Evolutionary conservation across 495 filamentous ascomycete species (phyloP), one percentile per base, ranked within the genome.

Genomic region (Xylaria venustula): DNA sequence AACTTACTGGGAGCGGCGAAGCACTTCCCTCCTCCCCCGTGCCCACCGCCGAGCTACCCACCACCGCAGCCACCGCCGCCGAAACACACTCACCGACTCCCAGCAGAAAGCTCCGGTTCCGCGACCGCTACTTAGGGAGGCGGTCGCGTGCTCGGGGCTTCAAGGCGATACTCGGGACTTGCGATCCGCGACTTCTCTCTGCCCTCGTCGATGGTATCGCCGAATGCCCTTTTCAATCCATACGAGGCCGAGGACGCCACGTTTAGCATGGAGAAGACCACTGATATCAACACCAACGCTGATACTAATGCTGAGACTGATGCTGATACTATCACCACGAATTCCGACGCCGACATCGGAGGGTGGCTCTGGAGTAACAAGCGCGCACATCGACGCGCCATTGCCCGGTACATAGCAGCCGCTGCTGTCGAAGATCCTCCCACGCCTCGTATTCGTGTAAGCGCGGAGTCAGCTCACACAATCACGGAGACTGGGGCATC

Each of bases 311-410:
- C 14, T 3, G 14, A 40, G 3, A 40, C 37, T 15, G 7, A 15
- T 37, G 11, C 23, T 25, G 2, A 7, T 8, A 28, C 1, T 14
- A 26, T 22, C 0, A n/a, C 5, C n/a, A 8, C 28, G 12, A 44
- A 20, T 28, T 15, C 23, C 6, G 44, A 30, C 20, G 36, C 26
- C 14, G 51, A 54, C 37, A 17, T 9, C 2, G 37, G 36, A 5
- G 56, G 46, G 22, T 59, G 56, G 56, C 46, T 59, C 26, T 15
- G 34, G 7, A 15, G 17, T 15, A 34, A 55, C n/a, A 44, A 55
- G 11, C 53, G 11, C 3, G 40, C 22, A 55, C 53, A 59, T 34
- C 56, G 19, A 17, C 47, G 46, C 2, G 56, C 46, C 0, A 36
- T 40, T 15, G 42, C 45, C 2, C 45, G 23, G 12, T 50, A 59